Percentiles rank a stretch among this genome's conserved stretches.
Evolutionary conservation across 2,329 filamentous ascomycete species (phyloP).

Genomic region (Stagonosporopsis tanaceti): DNA sequence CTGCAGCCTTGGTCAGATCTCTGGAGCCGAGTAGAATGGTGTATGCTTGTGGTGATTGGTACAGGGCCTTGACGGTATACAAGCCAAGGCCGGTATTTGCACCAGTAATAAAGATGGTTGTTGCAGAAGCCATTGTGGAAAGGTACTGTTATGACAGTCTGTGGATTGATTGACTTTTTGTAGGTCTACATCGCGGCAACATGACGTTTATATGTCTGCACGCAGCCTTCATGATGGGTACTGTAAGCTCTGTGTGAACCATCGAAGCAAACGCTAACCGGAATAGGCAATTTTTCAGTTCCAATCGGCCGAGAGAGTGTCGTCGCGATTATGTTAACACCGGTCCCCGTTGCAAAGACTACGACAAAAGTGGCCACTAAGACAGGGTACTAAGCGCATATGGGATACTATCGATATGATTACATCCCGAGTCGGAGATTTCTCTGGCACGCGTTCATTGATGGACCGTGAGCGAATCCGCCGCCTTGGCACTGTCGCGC

Average conservation of each 20-base stretch:
- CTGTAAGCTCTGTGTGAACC: background rate
- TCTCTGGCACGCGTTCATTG: background rate
- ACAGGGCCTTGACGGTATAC: background rate
- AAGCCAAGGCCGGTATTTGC: background rate
- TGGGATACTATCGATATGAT: background rate
- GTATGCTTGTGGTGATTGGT: background rate
- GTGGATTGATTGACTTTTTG: background rate
- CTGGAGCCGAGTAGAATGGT: background rate
- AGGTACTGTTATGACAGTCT: background rate
- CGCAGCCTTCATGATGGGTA: background rate
- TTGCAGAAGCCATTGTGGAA: background rate
- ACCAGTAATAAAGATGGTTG: background rate
- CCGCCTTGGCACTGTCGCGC: slow-evolving; percentile 4
- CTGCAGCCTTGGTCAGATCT: background rate
- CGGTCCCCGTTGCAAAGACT: background rate
- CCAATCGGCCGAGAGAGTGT: background rate
- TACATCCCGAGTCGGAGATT: background rate
- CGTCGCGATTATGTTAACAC: background rate
- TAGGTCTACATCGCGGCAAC: background rate
- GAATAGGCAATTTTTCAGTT: background rate
- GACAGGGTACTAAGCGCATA: background rate
- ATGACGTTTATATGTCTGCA: background rate
- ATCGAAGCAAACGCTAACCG: background rate
- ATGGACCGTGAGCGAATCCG: background rate
- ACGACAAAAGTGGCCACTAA: background rate